Evolutionary conservation across 2,329 filamentous ascomycete species (phyloP), one percentile per base, ranked within the genome.

Genomic region (Zasmidium cellare): DNA sequence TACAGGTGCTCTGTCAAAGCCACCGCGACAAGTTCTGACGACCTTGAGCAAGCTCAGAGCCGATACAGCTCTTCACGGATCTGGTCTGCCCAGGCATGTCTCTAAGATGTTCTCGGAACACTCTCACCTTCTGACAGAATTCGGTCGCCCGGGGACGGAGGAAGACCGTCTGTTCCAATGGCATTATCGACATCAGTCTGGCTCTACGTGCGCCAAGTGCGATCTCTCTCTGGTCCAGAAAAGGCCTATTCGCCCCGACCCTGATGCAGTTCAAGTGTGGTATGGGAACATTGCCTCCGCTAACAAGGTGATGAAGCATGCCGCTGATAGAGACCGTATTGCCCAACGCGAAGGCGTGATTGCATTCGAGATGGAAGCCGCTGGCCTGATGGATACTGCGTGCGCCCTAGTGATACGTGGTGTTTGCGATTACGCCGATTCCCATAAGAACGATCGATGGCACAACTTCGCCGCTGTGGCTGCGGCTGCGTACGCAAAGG

Each of bases 351-450:
- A 48, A 16, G 55, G 51, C 9, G 50, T 58, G 3, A 28, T 69
- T 3, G 64, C 63, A 46, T 66, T 68, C 46, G 67, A 68, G 57
- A 68, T 67, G 67, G 64, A 68, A 20, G 65, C 66, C 6, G 66
- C 66, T 11, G 64, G 59, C 3, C 28, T 67, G 16, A 63, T 62
- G 57, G 52, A 66, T 50, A 55, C 52, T 14, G 62, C 66, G 46
- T 56, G 53, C 7, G 66, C 58, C 46, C 38, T 68, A 2, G 58
- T 68, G 14, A 60, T 68, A n/a, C 52, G 65, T 0, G 65, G 66
- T 3, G 60, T 67, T 11, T 68, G 56, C 18, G 65, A 67, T 48
- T 67, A 68, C 22, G 56, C 66, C 1, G 66, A 68, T 46, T 63
- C 62, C 19, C 66, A 68, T 54, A 68, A 66, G 53, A 60, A 64